These are phyloP conservation scores for Cymbopogon citratus DNA, from an alignment of 176 grass and related monocot species.

Conservation along the genomic window DNA sequence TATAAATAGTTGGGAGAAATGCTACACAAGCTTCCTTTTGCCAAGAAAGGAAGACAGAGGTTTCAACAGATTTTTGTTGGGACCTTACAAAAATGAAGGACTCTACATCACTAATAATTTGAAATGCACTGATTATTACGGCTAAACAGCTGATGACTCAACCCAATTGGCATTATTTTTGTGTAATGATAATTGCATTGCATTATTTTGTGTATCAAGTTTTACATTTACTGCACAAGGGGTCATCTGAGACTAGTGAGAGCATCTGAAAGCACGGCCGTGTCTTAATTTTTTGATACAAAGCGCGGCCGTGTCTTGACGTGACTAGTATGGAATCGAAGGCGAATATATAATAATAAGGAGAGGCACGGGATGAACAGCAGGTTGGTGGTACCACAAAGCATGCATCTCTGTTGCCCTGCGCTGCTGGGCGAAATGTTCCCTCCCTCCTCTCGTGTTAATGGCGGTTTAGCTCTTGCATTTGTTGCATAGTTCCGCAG, in stretches of 20 bases:
- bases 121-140: no score
- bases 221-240: no score
- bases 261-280: not conserved
- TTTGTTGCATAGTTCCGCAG: not conserved
- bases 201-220: no score
- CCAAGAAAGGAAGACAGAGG: not conserved
- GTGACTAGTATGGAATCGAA: not conserved
- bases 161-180: no score
- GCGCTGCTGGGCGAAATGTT: not conserved
- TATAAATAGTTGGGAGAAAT: not conserved
- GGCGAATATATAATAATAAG: not conserved
- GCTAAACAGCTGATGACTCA: no score
- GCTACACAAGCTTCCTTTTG: not conserved
- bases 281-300: conserved; percentile 33
- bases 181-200: no score
- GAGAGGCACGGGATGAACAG: not conserved
- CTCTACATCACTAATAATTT: no score
- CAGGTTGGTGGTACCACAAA: not conserved
- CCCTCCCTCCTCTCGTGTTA: not conserved
- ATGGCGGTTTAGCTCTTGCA: not conserved
- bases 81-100: no score
- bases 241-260: no score
- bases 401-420: not conserved
- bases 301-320: not conserved
- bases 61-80: no score